These are phyloP conservation scores for Thyridium curvatum DNA, from an alignment of 2,329 filamentous ascomycete species.

Conservation along the genomic window DNA sequence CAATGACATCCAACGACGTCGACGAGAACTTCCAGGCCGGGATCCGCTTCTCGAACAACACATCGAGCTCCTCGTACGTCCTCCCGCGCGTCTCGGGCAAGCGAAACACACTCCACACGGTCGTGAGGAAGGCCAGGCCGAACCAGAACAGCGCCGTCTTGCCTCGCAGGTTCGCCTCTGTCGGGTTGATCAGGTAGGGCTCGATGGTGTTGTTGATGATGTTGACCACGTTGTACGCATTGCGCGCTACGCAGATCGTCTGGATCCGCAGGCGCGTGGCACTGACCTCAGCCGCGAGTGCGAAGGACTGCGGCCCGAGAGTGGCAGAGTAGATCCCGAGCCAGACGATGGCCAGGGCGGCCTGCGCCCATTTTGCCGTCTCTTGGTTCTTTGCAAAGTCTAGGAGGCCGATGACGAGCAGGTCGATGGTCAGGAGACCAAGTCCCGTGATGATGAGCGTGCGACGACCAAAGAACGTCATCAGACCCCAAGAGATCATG, in stretches of 20 bases:
- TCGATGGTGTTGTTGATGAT: conserved; percentile 32
- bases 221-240: conserved; percentile 26
- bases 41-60: conserved; percentile 6
- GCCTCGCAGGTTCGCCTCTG: conserved; percentile 28
- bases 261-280: too few species aligned
- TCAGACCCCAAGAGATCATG: conserved; percentile 9
- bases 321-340: conserved; percentile 26
- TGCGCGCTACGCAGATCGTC: too few species aligned
- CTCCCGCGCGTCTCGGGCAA: conserved; percentile 41
- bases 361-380: conserved; percentile 13
- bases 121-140: conserved; percentile 33
- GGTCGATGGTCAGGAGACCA: conserved; percentile 13
- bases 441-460: conserved; percentile 18
- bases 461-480: conserved; percentile 11
- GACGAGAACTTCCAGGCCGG: too few species aligned
- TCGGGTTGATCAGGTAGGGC: conserved; percentile 28
- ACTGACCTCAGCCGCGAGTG: conserved; percentile 26
- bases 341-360: conserved; percentile 7
- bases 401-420: conserved; percentile 13
- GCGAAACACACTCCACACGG: conserved; percentile 43
- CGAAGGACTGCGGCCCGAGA: conserved; percentile 31
- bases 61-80: conserved; percentile 41
- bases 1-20: too few species aligned
- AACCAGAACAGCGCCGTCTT: conserved; percentile 37
- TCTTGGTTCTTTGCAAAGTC: conserved; percentile 6